These are phyloP conservation scores for Stromatinia cepivora DNA, from an alignment of 2,329 filamentous ascomycete genomes.

Conservation along the genomic window DNA sequence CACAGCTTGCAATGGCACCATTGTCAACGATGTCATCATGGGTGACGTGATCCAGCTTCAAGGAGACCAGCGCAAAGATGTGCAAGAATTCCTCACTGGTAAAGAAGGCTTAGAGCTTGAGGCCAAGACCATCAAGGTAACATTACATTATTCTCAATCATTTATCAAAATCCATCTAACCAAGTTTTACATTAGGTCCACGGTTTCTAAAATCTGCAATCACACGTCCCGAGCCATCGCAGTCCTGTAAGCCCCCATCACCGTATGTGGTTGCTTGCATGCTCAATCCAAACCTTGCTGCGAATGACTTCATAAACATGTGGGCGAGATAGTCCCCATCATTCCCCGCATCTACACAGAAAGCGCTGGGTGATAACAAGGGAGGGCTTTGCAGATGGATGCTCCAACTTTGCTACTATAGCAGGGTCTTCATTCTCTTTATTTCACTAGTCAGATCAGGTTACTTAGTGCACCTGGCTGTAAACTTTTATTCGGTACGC, in stretches of 20 bases:
- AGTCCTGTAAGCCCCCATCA: conserved; percentile 1
- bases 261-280: conserved; percentile 12
- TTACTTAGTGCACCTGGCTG: conserved; percentile 12
- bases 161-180: conserved; percentile 19
- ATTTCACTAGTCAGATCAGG: conserved; percentile 16
- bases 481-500: conserved; percentile 3
- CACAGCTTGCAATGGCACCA: conserved; percentile 98
- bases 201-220: conserved; percentile 56
- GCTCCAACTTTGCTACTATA: conserved; percentile 19
- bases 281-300: conserved; percentile 4
- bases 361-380: conserved; percentile 27
- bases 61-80: conserved; percentile 98
- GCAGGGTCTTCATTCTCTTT: conserved; percentile 17
- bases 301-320: background rate
- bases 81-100: conserved; percentile 96
- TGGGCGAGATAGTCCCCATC: conserved; percentile 33
- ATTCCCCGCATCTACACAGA: conserved; percentile 42
- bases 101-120: conserved; percentile 92
- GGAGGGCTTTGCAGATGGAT: conserved; percentile 9
- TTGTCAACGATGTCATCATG: conserved; percentile 94
- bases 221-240: conserved; percentile 12
- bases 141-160: conserved; percentile 20
- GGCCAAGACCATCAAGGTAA: conserved; percentile 93
- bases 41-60: conserved; percentile 99
- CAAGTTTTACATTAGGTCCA: conserved; percentile 48